phyloP scores from a whole-genome alignment of 1,284 basidiomycete genomes.

The Cryptococcus sp. region DNA sequence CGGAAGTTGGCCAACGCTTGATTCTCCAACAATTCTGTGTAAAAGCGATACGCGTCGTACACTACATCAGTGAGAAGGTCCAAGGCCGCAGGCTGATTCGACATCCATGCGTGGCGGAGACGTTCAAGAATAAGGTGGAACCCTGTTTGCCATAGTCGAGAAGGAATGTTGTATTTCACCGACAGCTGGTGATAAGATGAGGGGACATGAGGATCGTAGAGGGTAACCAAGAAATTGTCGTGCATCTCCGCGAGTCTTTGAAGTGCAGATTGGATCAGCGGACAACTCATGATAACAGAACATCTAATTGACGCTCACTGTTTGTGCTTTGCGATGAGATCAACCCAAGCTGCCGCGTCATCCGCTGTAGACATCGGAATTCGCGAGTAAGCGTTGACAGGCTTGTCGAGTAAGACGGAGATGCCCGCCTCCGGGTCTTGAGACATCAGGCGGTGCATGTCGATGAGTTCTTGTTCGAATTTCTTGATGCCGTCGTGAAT shows the following conservation, averaged over 20 bases:
- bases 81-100: slow-evolving; percentile 45
- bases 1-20: slow-evolving; percentile 70
- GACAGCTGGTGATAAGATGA: slow-evolving; percentile 85
- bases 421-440: slow-evolving; percentile 48
- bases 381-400: slow-evolving; percentile 18
- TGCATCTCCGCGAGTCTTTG: slow-evolving; percentile 88
- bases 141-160: slow-evolving; percentile 85
- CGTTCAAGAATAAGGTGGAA: slow-evolving; percentile 90
- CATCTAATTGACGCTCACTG: slow-evolving; percentile 30
- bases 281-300: background rate
- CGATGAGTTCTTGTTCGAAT: slow-evolving; percentile 51
- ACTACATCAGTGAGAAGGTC: slow-evolving; percentile 88
- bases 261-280: slow-evolving; percentile 7
- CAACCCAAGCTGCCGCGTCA: slow-evolving; percentile 47
- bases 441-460: slow-evolving; percentile 51
- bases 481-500: slow-evolving; percentile 51
- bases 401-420: slow-evolving; percentile 27
- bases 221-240: slow-evolving; percentile 81
- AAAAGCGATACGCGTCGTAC: slow-evolving; percentile 92
- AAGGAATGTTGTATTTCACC: slow-evolving; percentile 91
- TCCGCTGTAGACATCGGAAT: slow-evolving; percentile 17
- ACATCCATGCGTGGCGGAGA: slow-evolving; percentile 72
- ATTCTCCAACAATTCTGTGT: slow-evolving; percentile 85
- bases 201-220: slow-evolving; percentile 81
- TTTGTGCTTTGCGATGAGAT: slow-evolving; percentile 51